Conservation (phyloP, 169 alveolate species). For the Cryptosporidium sp. region DNA sequence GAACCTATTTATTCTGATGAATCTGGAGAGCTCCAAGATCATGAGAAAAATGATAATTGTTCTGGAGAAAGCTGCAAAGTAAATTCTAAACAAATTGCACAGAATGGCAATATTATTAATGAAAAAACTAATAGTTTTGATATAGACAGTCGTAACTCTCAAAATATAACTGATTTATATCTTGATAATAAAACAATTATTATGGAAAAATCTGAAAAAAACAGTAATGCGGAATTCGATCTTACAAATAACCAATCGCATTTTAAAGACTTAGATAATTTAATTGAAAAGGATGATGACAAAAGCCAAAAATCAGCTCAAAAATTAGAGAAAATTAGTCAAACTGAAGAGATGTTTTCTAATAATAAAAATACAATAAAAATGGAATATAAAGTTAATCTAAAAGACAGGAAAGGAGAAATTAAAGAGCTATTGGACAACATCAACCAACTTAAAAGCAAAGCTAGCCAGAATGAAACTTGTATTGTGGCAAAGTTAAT, state of each 20-base stretch:
- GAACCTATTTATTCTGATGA: background rate
- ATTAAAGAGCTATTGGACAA: slow-evolving; percentile 3
- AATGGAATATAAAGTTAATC: background rate
- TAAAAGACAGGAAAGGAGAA: slow-evolving; percentile 10
- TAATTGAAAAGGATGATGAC: too few species aligned
- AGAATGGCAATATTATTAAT: too few species aligned
- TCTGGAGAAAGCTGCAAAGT: background rate
- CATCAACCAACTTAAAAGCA: background rate
- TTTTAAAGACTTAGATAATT: too few species aligned
- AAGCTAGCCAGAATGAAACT: background rate
- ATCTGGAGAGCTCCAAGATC: background rate
- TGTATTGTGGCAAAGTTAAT: background rate
- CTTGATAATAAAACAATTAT: background rate
- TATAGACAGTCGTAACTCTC: background rate
- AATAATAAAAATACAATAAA: background rate
- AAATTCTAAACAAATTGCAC: too few species aligned
- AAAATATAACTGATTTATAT: too few species aligned
- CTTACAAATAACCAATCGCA: background rate
- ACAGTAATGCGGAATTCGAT: background rate
- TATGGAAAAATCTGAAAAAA: background rate
- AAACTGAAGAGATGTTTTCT: background rate
- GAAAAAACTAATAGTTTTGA: too few species aligned
- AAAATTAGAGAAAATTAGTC: background rate
- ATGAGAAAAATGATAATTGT: background rate
- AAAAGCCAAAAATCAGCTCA: background rate